Evolutionary conservation across 2,329 filamentous ascomycete genomes (phyloP), one percentile per base, ranked within the genome.

Genomic region (Trichoderma koningii): DNA sequence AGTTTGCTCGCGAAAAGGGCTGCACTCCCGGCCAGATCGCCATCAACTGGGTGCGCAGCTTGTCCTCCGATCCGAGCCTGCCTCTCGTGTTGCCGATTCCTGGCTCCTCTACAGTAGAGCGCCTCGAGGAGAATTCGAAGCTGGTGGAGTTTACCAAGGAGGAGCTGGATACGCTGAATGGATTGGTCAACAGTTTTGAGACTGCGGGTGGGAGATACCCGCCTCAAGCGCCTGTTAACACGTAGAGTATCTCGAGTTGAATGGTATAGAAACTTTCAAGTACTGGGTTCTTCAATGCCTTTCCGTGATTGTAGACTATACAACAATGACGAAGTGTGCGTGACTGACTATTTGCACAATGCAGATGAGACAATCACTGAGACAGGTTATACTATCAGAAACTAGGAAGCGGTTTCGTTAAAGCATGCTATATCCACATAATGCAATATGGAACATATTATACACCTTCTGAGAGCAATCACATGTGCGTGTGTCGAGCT

Each of bases 21-120:
- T 83, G 81, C 71, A 89, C 86, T 0, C 73, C 85, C 3, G 83
- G 83, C 0, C 89, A 92, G 75, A 78, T 92, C n/a, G 89, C 89
- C 5, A 79, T 93, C 55, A 82, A 80, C 47, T 93, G 90, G 89
- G 78, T 86, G 7, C 72, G 79, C 56, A 75, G 79, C 2, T 77
- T 87, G 42, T 82, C 79, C 57, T 76, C 76, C 59, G 78, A 77
- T 38, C 78, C 83, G 5, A 86, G 83, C 19, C 78, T 85, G 77
- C 83, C 83, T 10, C 74, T 71, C 10, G 83, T 90, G 68, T 83
- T 91, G 64, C 88, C 88, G 1, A 89, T 90, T 67, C 89, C 88
- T 0, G 88, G 88, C 10, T 83, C 88, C 9, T 86, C 85, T 0
- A 85, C 80, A 1, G 76, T 75, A 7, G 78, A 77, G 17, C 80